Conservation (phyloP, 768 basidiomycete species). For the Calvatia gigantea region DNA sequence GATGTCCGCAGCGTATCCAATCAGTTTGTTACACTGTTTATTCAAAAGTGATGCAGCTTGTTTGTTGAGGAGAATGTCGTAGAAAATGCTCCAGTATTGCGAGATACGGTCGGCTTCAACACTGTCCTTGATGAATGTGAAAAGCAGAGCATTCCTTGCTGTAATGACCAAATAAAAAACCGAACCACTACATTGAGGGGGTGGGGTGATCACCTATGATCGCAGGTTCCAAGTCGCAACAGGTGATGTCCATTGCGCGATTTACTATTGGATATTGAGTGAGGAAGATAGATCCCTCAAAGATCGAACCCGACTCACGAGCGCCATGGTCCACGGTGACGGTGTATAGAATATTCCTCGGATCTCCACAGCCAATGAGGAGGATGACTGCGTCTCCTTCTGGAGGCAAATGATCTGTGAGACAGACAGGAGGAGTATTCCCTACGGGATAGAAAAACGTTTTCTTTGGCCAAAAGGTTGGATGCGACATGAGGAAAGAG, state of each 20-base stretch:
- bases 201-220: constrained; percentile 34
- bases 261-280: constrained; percentile 13
- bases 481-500: constrained; percentile 36
- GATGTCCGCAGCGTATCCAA: constrained; percentile 27
- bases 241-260: constrained; percentile 44
- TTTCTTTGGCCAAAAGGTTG: constrained; percentile 39
- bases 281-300: not conserved
- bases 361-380: constrained; percentile 56
- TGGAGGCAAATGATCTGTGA: constrained; percentile 44
- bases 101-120: constrained; percentile 12
- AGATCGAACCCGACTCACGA: constrained; percentile 18
- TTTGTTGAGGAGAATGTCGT: constrained; percentile 43
- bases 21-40: constrained; percentile 36
- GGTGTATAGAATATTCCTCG: constrained; percentile 51
- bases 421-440: constrained; percentile 50
- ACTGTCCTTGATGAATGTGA: constrained; percentile 38
- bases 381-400: constrained; percentile 47
- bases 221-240: constrained; percentile 47
- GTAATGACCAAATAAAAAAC: not conserved
- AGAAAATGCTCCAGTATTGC: constrained; percentile 44
- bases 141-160: constrained; percentile 49
- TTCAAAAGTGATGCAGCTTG: constrained; percentile 27
- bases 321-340: constrained; percentile 25
- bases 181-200: not conserved
- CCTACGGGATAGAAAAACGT: constrained; percentile 57